Conservation (phyloP, 2,329 filamentous ascomycete species). For the Colletotrichum sp. region DNA sequence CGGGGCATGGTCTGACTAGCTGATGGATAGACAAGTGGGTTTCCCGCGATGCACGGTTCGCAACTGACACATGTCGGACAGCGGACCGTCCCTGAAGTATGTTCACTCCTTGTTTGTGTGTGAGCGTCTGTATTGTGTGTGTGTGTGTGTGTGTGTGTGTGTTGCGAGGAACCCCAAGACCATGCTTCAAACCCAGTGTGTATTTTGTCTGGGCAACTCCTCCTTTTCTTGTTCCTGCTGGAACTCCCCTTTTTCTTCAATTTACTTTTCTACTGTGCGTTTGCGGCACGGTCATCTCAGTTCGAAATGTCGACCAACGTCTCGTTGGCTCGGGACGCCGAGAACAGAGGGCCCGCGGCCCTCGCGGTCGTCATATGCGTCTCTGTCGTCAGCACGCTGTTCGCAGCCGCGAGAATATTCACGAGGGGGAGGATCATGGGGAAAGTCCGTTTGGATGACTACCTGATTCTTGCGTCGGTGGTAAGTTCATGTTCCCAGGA, state of each 20-base stretch:
- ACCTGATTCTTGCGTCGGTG: conserved; percentile 36
- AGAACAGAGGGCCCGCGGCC: conserved; percentile 34
- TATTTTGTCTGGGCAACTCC: neutral
- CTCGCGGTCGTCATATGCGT: conserved; percentile 33
- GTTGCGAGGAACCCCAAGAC: neutral
- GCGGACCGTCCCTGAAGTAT: neutral
- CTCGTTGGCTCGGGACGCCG: neutral
- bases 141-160: neutral
- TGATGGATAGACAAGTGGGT: neutral
- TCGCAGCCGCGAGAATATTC: conserved; percentile 33
- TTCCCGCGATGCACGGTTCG: neutral
- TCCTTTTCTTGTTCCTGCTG: neutral
- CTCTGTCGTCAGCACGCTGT: conserved; percentile 30
- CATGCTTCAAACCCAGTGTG: neutral
- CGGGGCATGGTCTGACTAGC: neutral
- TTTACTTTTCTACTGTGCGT: neutral
- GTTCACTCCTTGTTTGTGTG: neutral
- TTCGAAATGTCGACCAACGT: neutral
- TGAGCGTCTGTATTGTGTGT: neutral
- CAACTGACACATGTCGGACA: neutral
- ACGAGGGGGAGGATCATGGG: conserved; percentile 31
- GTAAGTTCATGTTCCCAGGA: conserved; percentile 24
- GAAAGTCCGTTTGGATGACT: conserved; percentile 40
- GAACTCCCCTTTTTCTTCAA: neutral
- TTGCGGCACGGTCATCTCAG: neutral